Percentiles rank a stretch among this genome's conserved stretches.
These are phyloP conservation scores for Gleditsia sinensis DNA, from an alignment of 306 rosid genomes.

Conservation along the genomic window DNA sequence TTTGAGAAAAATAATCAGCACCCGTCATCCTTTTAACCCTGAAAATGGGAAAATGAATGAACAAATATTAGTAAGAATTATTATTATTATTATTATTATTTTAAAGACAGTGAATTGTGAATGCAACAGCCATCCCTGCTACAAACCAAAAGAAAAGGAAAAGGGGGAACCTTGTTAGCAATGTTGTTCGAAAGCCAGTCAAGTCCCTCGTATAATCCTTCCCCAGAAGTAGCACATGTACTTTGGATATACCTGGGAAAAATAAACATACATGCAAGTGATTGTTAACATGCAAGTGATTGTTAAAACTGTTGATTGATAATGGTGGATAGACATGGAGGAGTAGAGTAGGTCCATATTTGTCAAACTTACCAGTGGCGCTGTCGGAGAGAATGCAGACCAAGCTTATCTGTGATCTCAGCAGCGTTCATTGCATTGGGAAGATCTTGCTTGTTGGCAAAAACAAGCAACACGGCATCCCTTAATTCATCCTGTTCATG, in stretches of 20 bases:
- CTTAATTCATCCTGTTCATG: conserved; percentile 58
- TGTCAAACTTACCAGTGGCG: conserved; percentile 57
- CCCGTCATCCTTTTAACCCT: conserved; percentile 32
- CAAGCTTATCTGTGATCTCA: conserved; percentile 66
- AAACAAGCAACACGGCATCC: conserved; percentile 72
- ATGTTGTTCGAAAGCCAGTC: conserved; percentile 80
- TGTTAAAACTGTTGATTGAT: background rate
- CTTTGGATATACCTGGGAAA: conserved; percentile 68
- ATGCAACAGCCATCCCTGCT: background rate
- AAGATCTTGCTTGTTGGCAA: conserved; percentile 80
- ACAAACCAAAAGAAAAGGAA: background rate
- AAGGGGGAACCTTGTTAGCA: conserved; percentile 51
- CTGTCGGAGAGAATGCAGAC: conserved; percentile 68
- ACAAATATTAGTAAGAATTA: background rate
- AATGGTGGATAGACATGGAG: background rate
- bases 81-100: no score
- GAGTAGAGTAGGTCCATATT: background rate
- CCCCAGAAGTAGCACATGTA: conserved; percentile 77
- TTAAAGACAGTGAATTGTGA: background rate
- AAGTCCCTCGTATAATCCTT: conserved; percentile 74
- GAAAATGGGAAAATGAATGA: background rate
- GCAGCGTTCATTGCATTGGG: conserved; percentile 82
- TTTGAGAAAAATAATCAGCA: conserved; percentile 13
- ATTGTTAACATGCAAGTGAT: background rate
- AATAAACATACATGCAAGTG: conserved; percentile 8